phyloP scores from a whole-genome alignment of 257 asterid species.

The Solanum sitiens region DNA sequence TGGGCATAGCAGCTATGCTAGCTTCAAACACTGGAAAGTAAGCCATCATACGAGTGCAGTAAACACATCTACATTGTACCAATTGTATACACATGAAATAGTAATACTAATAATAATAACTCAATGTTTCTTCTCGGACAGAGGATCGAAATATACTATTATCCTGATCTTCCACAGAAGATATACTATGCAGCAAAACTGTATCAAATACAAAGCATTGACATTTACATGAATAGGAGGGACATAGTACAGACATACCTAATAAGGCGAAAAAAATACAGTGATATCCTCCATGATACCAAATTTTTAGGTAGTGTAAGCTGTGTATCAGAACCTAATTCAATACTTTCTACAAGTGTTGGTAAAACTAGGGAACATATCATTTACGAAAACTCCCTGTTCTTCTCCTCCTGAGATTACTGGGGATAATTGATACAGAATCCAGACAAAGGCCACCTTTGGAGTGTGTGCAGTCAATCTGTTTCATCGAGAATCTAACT shows the following conservation, averaged over 20 bases:
- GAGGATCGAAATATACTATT: conserved; percentile 4
- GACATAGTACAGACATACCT: conserved; percentile 15
- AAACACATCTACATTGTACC: neutral
- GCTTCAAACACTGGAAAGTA: neutral
- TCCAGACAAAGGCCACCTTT: conserved; percentile 96
- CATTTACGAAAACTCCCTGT: conserved; percentile 21
- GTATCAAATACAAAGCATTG: conserved; percentile 26
- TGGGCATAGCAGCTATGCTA: neutral
- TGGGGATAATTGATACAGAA: conserved; percentile 62
- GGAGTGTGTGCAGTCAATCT: conserved; percentile 94
- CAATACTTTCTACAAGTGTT: neutral
- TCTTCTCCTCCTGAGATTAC: conserved; percentile 46
- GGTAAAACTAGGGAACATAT: conserved; percentile 2
- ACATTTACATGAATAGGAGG: conserved; percentile 24
- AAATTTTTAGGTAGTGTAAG: conserved; percentile 9
- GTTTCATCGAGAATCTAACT: conserved; percentile 85
- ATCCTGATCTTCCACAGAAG: conserved; percentile 15
- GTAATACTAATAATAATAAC: neutral
- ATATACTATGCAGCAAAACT: conserved; percentile 27
- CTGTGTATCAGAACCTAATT: conserved; percentile 16
- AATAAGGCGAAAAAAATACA: conserved; percentile 18
- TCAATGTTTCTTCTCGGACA: neutral
- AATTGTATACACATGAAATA: neutral
- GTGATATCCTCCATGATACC: conserved; percentile 18
- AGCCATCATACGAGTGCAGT: neutral